A percentile compares a stretch with the other conserved stretches of the same genome.
These are phyloP conservation scores for Xylaria telfairii DNA, from an alignment of 495 filamentous ascomycete genomes.

Conservation along the genomic window DNA sequence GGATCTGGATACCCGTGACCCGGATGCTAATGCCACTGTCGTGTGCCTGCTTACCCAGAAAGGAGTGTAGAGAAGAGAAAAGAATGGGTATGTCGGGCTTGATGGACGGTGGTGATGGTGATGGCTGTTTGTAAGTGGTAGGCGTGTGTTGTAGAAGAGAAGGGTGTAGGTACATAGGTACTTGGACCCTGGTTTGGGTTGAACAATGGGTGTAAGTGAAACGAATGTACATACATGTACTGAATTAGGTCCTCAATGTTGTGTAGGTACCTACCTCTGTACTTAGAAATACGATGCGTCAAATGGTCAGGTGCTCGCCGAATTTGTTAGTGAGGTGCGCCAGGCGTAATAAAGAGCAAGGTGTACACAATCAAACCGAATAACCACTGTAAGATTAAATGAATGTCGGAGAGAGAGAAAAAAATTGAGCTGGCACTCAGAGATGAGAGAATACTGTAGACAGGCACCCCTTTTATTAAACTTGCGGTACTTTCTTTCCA, in stretches of 20 bases:
- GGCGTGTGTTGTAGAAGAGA: background rate
- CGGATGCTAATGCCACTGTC: constrained; percentile 5
- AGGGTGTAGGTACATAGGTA: background rate
- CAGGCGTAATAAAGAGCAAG: background rate
- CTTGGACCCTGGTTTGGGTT: background rate
- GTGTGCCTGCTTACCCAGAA: background rate
- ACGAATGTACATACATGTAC: background rate
- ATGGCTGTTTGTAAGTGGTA: background rate
- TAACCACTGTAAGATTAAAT: background rate
- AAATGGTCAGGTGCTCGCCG: background rate
- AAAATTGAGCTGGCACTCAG: background rate
- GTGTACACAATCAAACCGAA: background rate
- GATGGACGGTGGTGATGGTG: no score
- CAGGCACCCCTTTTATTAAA: background rate
- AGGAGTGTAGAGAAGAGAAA: background rate
- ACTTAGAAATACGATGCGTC: background rate
- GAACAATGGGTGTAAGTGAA: background rate
- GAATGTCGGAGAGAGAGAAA: background rate
- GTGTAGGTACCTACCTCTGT: no score
- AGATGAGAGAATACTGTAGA: background rate
- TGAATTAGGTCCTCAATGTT: no score
- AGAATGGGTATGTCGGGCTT: background rate
- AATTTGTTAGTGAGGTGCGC: background rate
- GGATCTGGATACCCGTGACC: background rate
- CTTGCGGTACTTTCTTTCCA: background rate